Conservation (phyloP, 306 rosid genomes). For the Vigna reflexopilosa region DNA sequence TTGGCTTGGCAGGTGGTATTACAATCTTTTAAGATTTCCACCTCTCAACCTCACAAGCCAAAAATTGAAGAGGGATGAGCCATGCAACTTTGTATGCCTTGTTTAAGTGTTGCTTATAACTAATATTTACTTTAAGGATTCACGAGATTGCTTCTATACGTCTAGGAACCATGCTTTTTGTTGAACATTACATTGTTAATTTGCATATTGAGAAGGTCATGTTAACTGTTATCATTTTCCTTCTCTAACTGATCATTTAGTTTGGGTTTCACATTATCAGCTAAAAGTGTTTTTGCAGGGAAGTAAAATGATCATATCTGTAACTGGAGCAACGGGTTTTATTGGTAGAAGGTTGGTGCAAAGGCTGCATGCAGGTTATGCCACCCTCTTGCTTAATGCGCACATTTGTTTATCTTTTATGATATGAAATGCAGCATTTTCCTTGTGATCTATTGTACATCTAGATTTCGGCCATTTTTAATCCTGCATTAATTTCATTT, state of each 20-base stretch:
- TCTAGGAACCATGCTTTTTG: too few relatives aligned
- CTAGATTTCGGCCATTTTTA: slow-evolving; percentile 1
- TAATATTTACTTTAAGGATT: too few relatives aligned
- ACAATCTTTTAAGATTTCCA: too few relatives aligned
- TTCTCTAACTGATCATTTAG: not conserved
- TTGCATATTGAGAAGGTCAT: too few relatives aligned
- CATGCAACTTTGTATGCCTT: too few relatives aligned
- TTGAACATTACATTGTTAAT: too few relatives aligned
- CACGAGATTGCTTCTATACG: too few relatives aligned
- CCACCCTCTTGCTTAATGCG: slow-evolving; percentile 27
- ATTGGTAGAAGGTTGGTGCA: slow-evolving; percentile 92
- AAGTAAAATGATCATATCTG: slow-evolving; percentile 72
- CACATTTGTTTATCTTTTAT: slow-evolving; percentile 1
- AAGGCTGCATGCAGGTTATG: slow-evolving; percentile 82
- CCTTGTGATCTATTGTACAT: slow-evolving; percentile 22
- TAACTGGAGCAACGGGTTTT: slow-evolving; percentile 98
- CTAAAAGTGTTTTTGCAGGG: slow-evolving; percentile 57
- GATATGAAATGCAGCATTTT: slow-evolving; percentile 16
- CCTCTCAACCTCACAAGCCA: too few relatives aligned
- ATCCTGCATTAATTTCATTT: slow-evolving; percentile 8
- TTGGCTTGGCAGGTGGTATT: too few relatives aligned
- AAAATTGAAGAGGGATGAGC: too few relatives aligned
- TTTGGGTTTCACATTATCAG: slow-evolving; percentile 47
- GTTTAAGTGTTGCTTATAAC: too few relatives aligned
- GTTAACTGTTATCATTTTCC: too few relatives aligned